Evolutionary conservation across 1,284 basidiomycete genomes (phyloP), one percentile per base, ranked within the genome.

Genomic region (Sphagnurus paluster): DNA sequence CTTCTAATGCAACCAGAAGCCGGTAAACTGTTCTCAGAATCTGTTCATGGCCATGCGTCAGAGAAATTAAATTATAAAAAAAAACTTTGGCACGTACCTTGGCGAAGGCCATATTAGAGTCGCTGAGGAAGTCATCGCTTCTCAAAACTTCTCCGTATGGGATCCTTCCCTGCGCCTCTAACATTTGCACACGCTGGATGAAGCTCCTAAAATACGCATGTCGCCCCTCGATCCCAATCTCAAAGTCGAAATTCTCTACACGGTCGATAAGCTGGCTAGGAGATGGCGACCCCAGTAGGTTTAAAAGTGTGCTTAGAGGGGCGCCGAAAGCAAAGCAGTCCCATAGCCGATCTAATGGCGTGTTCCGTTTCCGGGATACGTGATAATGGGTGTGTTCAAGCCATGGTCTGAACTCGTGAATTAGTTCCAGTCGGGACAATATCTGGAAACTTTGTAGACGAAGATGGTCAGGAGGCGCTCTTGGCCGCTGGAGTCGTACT

Each of bases 101-200:
- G 13, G 62, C 53, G 46, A 71, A 71, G 1, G 64, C 66, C 1
- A 59, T 50, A 52, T 52, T 60, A 10, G 62, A 58, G 2, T 62
- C 65, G 41, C 57, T 58, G 14, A 67, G 60, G 24, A 72, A 61
- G 53, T 71, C 70, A 16, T 69, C 62, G 39, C 60, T 51, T 42
- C 62, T 59, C 39, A 73, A 45, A 19, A 68, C 64, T 49, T 73
- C 71, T 37, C 70, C 70, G 49, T 64, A 70, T 2, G 63, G 51
- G 3, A 71, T 36, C 23, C 51, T 46, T 6, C 64, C 60, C 45
- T 71, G 67, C 11, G 61, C 42, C 50, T 72, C 68, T 10, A 71
- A 49, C 5, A 64, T 39, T 41, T 66, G 63, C 2, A 70, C 57
- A 28, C 67, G 54, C 24, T 67, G 56, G 37, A 70, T 64, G 42